Base-by-base conservation (phyloP, 2,329 filamentous ascomycete genomes). In the Monosporascus sp. region DNA sequence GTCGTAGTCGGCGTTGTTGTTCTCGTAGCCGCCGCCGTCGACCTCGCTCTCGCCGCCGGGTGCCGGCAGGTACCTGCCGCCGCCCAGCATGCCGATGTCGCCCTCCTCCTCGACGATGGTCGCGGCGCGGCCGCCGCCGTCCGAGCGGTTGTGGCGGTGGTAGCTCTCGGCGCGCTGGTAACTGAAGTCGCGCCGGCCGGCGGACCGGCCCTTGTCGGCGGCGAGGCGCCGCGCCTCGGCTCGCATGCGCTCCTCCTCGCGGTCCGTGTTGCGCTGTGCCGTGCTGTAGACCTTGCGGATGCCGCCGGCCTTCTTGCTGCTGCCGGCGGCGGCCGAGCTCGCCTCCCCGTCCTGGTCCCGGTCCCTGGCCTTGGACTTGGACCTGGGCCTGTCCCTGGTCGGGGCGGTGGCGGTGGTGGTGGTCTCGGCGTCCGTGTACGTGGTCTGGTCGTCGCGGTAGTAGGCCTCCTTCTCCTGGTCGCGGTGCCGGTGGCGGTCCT, bases 261-360 rank as follows among this genome's bases (percentile, higher is more conserved):
- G 75, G 49, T 70, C 67, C 26, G 72, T 75, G 50, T 72, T 79
- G 60, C 78, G 78, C 68, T 83, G 80, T 9, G 80, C 78, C 1
- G 77, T 78, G 40, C 80, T 83, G 72, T 85, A 84, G 35, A 85
- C 81, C 70, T 85, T 84, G 58, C 81, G 75, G 61, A 85, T 85
- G 49, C 79, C 78, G 46, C 68, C 72, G n/a, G 52, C 54, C 55
- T 59, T 58, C 37, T 50, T 51, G 20, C 50, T 47, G 18, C 41
- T 40, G 38, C 5, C 20, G 20, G 18, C 14, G 7, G 43, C 17
- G 14, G 43, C 49, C 14, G 40, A 37, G 9, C n/a, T 24, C 43
- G 31, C 31, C 31, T 35, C 31, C 28, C 28, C 9, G 3, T 31
- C 28, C 24, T 6, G 24, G 24, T 26, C 24, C 31, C 31, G 11